These are phyloP conservation scores for Fraxinus dipetala DNA, from an alignment of 305 asterid genomes.

Conservation along the genomic window DNA sequence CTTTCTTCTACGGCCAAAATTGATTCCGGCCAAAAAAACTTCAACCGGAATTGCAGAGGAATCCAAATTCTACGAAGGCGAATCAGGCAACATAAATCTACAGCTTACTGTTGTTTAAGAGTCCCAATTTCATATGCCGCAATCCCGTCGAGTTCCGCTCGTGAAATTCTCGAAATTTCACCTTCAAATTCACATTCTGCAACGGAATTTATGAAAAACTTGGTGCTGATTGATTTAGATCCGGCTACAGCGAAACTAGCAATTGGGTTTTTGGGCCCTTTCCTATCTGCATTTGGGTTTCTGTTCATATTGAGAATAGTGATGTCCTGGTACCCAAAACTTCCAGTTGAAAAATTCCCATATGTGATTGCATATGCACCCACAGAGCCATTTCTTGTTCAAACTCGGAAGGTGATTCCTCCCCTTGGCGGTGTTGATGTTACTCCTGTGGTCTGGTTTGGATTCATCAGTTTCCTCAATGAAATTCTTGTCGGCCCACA, in stretches of 20 bases:
- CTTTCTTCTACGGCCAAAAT: background rate
- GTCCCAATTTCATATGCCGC: background rate
- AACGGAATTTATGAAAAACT: conserved; percentile 22
- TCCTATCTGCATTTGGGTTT: conserved; percentile 68
- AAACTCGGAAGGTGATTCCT: conserved; percentile 72
- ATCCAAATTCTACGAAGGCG: background rate
- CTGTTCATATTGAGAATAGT: conserved; percentile 71
- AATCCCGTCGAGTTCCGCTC: conserved; percentile 6
- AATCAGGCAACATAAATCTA: background rate
- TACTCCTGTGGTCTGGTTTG: conserved; percentile 97
- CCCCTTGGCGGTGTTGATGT: conserved; percentile 95
- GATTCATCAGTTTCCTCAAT: conserved; percentile 66
- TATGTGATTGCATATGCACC: conserved; percentile 82
- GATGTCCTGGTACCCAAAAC: conserved; percentile 89
- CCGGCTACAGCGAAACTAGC: conserved; percentile 65
- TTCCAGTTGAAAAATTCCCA: conserved; percentile 74
- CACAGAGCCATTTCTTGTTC: conserved; percentile 72
- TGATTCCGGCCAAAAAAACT: background rate
- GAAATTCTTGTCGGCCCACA: conserved; percentile 87
- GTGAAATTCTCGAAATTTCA: background rate
- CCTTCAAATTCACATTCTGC: conserved; percentile 13
- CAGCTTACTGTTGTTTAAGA: background rate
- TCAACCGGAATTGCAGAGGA: background rate
- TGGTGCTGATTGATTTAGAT: conserved; percentile 61
- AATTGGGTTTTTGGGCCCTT: conserved; percentile 60